Evolutionary conservation across 495 filamentous ascomycete species (phyloP).

Genomic region (Daldinia loculata): DNA sequence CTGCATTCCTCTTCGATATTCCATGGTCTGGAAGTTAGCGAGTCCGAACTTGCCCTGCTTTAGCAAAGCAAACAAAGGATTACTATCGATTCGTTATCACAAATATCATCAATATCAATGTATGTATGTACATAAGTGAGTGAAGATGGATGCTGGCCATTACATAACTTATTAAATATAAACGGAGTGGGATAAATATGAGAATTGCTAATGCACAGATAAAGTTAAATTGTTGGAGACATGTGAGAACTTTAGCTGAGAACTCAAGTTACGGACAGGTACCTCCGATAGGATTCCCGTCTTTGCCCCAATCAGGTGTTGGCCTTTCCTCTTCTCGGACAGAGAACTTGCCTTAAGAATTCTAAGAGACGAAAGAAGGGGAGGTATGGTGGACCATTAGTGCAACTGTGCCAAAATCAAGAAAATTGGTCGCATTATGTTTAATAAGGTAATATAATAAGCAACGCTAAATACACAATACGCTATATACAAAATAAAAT

Average conservation of each 20-base stretch:
- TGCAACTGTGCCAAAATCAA: no score
- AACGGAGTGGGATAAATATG: neutral
- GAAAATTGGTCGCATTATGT: no score
- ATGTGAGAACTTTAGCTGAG: neutral
- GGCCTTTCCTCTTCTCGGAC: neutral
- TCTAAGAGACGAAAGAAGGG: neutral
- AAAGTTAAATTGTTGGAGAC: neutral
- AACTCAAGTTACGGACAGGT: constrained; percentile 20
- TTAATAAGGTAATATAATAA: no score
- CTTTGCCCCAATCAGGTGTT: constrained; percentile 8
- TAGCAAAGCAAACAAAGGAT: neutral
- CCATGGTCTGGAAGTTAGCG: neutral
- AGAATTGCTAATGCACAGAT: neutral
- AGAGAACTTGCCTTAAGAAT: neutral
- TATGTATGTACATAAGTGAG: no score
- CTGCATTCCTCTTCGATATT: constrained; percentile 28
- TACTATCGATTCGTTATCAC: neutral
- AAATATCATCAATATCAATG: neutral
- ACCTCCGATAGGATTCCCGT: constrained; percentile 22
- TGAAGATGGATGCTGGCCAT: no score
- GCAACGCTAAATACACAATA: no score
- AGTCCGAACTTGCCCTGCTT: constrained; percentile 6
- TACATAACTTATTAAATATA: no score
- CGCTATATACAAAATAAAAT: no score
- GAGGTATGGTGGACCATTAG: no score